Conservation (phyloP, 441 rosid species). For the Hura crepitans region DNA sequence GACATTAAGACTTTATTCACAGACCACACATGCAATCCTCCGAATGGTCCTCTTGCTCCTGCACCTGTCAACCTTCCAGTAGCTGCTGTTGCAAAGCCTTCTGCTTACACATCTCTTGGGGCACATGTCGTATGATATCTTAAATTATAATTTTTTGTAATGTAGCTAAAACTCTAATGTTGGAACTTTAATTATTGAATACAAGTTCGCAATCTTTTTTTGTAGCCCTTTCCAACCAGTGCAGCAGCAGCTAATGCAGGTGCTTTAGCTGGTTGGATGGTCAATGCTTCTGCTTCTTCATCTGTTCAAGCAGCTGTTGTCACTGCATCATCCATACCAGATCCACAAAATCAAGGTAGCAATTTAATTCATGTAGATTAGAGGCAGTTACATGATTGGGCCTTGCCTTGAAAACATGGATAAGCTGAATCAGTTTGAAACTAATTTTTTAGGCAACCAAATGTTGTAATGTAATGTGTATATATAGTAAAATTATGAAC, state of each 20-base stretch:
- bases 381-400: constrained; percentile 8
- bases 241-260: constrained; percentile 65
- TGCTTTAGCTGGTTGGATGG: constrained; percentile 89
- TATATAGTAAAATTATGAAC: background rate
- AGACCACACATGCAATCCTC: constrained; percentile 71
- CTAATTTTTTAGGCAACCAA: background rate
- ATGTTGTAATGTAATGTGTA: background rate
- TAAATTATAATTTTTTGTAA: constrained; percentile 15
- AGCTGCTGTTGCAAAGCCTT: constrained; percentile 68
- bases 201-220: constrained; percentile 3
- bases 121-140: constrained; percentile 63
- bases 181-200: constrained; percentile 15
- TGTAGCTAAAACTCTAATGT: constrained; percentile 7
- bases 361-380: constrained; percentile 3
- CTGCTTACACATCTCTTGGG: constrained; percentile 67
- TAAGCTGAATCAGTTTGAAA: background rate
- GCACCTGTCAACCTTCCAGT: constrained; percentile 69
- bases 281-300: constrained; percentile 79
- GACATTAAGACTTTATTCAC: constrained; percentile 83
- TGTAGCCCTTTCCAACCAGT: constrained; percentile 70
- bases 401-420: too few relatives aligned
- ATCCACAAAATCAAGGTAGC: constrained; percentile 76
- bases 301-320: constrained; percentile 83
- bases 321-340: constrained; percentile 66
- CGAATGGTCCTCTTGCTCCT: constrained; percentile 80